Conservation (phyloP, 306 rosid species). For the Castanospermum australe region DNA sequence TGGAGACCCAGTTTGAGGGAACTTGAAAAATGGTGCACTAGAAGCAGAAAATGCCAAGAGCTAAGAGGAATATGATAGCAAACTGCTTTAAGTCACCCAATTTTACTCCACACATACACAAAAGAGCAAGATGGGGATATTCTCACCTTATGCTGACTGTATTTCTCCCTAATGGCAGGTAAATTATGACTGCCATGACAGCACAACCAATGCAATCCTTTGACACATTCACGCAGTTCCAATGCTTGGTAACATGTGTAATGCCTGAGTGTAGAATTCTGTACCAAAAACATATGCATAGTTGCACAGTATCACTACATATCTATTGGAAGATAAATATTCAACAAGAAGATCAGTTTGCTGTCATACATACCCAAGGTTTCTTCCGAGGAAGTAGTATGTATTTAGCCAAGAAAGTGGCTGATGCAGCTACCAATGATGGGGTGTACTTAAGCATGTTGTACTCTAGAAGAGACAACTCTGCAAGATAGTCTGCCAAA, state of each 20-base stretch:
- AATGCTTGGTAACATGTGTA: slow-evolving; percentile 54
- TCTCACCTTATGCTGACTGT: slow-evolving; percentile 69
- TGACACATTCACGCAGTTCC: slow-evolving; percentile 58
- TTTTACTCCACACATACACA: background rate
- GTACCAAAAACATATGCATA: slow-evolving; percentile 21
- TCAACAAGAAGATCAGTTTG: slow-evolving; percentile 11
- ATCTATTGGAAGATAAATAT: slow-evolving; percentile 11
- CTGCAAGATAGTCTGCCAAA: slow-evolving; percentile 56
- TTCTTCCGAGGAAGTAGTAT: slow-evolving; percentile 45
- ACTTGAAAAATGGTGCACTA: background rate
- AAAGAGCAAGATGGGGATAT: background rate
- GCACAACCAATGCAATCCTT: slow-evolving; percentile 49
- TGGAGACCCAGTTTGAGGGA: background rate
- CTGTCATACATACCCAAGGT: slow-evolving; percentile 63
- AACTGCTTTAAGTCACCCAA: background rate
- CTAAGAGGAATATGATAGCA: background rate
- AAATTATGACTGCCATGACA: slow-evolving; percentile 36
- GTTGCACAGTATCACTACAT: slow-evolving; percentile 13
- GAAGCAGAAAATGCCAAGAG: slow-evolving; percentile 5
- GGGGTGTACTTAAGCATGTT: slow-evolving; percentile 54
- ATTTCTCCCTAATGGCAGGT: slow-evolving; percentile 65
- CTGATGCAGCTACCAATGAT: slow-evolving; percentile 66
- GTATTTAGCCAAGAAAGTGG: slow-evolving; percentile 67
- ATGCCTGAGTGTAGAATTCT: slow-evolving; percentile 59
- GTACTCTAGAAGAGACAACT: slow-evolving; percentile 61